A percentile compares a stretch with the other conserved stretches of the same genome.
These are phyloP conservation scores for Tuber indicum DNA, from an alignment of 495 filamentous ascomycete genomes.

Conservation along the genomic window DNA sequence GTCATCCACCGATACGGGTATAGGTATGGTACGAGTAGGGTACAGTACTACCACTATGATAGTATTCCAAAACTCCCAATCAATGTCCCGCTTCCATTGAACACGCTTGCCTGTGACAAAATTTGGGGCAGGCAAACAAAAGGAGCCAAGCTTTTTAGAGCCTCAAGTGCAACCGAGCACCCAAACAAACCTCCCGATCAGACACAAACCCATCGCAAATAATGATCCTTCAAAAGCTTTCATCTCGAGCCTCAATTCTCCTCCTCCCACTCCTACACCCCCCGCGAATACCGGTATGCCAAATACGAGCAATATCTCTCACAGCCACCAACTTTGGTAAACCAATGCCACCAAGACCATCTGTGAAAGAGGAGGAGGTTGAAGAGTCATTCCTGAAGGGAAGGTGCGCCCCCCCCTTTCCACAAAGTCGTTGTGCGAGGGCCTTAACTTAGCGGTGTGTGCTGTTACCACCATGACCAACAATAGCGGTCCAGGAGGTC, in stretches of 20 bases:
- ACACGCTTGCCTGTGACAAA: background rate
- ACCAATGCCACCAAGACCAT: constrained; percentile 66
- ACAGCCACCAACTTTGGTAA: constrained; percentile 41
- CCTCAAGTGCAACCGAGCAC: background rate
- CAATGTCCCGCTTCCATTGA: background rate
- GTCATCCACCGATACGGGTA: background rate
- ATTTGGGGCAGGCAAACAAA: background rate
- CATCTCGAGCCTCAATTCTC: background rate
- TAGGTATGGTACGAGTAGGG: background rate
- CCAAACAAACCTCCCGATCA: background rate
- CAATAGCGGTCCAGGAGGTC: constrained; percentile 76
- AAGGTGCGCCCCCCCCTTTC: constrained; percentile 20
- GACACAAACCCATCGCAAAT: background rate
- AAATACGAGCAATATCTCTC: background rate
- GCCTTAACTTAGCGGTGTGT: background rate
- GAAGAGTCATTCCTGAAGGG: constrained; percentile 83
- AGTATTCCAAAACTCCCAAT: background rate
- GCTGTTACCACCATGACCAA: background rate
- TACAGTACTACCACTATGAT: too few relatives aligned
- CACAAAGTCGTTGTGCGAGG: background rate
- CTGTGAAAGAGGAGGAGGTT: constrained; percentile 68
- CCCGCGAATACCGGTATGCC: background rate
- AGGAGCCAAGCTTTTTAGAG: constrained; percentile 5
- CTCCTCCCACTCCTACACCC: background rate
- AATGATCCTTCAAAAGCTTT: background rate